These are phyloP conservation scores for Aurinia saxatilis DNA, from an alignment of 345 rosid genomes.

Conservation along the genomic window DNA sequence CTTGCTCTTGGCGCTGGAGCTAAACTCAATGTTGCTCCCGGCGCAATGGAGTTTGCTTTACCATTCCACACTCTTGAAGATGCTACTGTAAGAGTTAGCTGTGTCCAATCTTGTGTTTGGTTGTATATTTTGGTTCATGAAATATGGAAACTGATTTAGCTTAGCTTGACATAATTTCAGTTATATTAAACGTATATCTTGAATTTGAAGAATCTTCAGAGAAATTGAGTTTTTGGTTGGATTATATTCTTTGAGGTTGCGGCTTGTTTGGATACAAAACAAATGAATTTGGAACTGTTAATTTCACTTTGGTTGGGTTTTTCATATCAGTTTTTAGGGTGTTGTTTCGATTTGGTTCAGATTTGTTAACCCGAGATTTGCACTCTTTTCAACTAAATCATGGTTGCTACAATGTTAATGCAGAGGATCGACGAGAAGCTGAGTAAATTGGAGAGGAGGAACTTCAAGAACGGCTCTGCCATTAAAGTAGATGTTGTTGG, in stretches of 20 bases:
- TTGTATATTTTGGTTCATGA: too few species aligned
- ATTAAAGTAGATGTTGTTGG: constrained; percentile 56
- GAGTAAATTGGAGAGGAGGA: too few species aligned
- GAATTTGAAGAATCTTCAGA: too few species aligned
- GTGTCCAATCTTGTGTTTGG: too few species aligned
- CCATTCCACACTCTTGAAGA: constrained; percentile 84
- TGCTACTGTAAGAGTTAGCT: constrained; percentile 54
- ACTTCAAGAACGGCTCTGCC: constrained; percentile 48
- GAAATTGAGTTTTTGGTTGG: too few species aligned
- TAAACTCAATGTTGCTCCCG: constrained; percentile 74
- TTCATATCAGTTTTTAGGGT: not conserved
- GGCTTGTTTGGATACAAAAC: too few species aligned
- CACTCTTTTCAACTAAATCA: not conserved
- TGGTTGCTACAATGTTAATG: constrained; percentile 19
- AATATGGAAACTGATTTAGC: not conserved
- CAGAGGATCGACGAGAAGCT: constrained; percentile 68
- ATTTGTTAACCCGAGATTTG: not conserved
- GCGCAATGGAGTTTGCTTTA: constrained; percentile 81
- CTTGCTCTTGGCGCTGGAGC: constrained; percentile 97
- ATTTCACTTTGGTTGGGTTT: not conserved
- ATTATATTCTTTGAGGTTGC: too few species aligned
- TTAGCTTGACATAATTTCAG: not conserved
- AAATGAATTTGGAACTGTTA: not conserved
- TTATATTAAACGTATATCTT: too few species aligned
- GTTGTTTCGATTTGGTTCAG: not conserved